These are phyloP conservation scores for Smithsoniella earleae DNA, from an alignment of 163 green algal species.

Conservation along the genomic window DNA sequence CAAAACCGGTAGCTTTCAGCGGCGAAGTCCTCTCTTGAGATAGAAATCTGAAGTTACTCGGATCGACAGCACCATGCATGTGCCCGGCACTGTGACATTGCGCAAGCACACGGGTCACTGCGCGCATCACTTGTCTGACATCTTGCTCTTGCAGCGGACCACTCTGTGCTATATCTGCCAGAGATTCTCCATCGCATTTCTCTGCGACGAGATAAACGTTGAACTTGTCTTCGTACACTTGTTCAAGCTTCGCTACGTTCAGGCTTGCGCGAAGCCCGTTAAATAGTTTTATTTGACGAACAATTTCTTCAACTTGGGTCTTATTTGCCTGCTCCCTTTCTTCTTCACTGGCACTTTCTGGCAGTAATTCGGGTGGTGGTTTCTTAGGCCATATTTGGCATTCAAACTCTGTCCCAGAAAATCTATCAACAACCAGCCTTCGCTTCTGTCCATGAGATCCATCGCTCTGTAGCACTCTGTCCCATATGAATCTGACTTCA, in stretches of 20 bases:
- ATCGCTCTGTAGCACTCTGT: background rate
- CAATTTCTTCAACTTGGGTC: background rate
- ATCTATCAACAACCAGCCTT: background rate
- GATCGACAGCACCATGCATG: slow-evolving; percentile 1
- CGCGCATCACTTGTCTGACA: background rate
- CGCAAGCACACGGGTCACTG: background rate
- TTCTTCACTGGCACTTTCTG: background rate
- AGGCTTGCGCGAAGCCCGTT: background rate
- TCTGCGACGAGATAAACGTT: slow-evolving; percentile 24
- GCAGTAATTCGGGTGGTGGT: background rate
- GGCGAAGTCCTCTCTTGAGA: background rate
- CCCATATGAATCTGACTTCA: slow-evolving; percentile 22
- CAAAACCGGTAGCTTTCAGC: slow-evolving; percentile 12
- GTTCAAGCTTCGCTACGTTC: slow-evolving; percentile 7
- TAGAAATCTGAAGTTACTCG: slow-evolving; percentile 19
- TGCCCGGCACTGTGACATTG: background rate
- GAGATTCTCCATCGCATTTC: background rate
- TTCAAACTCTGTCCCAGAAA: background rate
- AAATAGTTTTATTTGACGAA: slow-evolving; percentile 1
- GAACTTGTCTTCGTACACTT: slow-evolving; percentile 3
- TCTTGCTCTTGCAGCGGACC: background rate
- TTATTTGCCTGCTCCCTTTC: background rate
- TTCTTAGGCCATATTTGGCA: background rate
- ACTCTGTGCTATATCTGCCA: background rate
- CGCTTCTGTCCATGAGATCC: background rate